Percentiles rank a stretch among this genome's conserved stretches.
phyloP scores from a whole-genome alignment of 306 rosid species.

The Begonia peltatifolia region DNA sequence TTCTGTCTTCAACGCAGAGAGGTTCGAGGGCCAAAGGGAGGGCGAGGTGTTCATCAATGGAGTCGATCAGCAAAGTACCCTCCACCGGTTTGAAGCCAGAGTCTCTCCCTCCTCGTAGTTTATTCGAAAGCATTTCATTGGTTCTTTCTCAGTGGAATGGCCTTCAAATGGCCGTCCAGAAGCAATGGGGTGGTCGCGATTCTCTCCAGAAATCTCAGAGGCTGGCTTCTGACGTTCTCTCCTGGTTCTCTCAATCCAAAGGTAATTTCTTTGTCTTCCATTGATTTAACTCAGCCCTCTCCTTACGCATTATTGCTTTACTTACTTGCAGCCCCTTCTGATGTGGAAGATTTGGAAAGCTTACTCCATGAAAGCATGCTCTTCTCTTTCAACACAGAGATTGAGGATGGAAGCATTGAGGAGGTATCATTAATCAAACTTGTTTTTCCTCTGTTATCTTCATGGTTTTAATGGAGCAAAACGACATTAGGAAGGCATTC shows the following conservation, averaged over 20 bases:
- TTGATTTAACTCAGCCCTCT: background rate
- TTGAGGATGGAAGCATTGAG: slow-evolving; percentile 82
- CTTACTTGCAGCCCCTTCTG: slow-evolving; percentile 23
- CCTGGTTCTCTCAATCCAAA: slow-evolving; percentile 41
- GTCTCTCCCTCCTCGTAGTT: slow-evolving; percentile 4
- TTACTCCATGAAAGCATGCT: slow-evolving; percentile 48
- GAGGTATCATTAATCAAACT: slow-evolving; percentile 25
- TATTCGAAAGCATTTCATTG: slow-evolving; percentile 17
- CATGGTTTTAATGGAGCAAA: background rate
- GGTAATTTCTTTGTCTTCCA: slow-evolving; percentile 8
- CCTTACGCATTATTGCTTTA: background rate
- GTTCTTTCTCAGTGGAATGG: slow-evolving; percentile 62
- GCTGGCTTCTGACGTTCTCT: slow-evolving; percentile 37
- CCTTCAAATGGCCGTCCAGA: slow-evolving; percentile 59
- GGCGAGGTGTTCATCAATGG: slow-evolving; percentile 14
- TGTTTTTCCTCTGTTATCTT: background rate
- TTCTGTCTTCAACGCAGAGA: background rate
- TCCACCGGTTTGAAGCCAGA: slow-evolving; percentile 1
- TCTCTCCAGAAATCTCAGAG: slow-evolving; percentile 47
- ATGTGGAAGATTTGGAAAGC: slow-evolving; percentile 53
- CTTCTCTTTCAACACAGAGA: slow-evolving; percentile 62
- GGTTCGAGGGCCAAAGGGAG: background rate
- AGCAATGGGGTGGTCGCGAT: slow-evolving; percentile 63
- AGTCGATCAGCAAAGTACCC: slow-evolving; percentile 4
- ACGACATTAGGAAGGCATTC: background rate